Evolutionary conservation across 345 rosid genomes (phyloP).

Genomic region (Chamaenerion angustifolium): DNA sequence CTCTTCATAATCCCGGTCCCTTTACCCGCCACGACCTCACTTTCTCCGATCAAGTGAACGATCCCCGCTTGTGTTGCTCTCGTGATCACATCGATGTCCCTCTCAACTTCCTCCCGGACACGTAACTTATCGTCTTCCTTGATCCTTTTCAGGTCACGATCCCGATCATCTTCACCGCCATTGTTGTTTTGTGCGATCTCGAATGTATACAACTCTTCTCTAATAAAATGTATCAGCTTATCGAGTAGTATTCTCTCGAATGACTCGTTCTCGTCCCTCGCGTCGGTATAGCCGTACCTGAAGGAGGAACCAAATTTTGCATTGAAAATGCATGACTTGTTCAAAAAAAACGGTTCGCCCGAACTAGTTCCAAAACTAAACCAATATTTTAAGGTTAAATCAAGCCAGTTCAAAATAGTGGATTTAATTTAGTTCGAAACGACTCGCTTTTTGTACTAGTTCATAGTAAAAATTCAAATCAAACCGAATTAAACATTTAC

Average conservation of each 20-base stretch:
- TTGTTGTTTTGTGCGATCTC: background rate
- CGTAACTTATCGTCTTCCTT: background rate
- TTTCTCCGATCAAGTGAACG: constrained; percentile 41
- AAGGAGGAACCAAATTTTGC: background rate
- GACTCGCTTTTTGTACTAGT: no score
- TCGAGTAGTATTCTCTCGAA: constrained; percentile 21
- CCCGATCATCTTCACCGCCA: background rate
- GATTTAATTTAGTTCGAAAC: no score
- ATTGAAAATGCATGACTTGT: no score
- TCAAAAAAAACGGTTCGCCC: no score
- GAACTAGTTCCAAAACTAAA: no score
- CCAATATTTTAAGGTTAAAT: no score
- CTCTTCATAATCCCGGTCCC: constrained; percentile 24
- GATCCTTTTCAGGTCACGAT: background rate
- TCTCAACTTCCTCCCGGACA: constrained; percentile 8
- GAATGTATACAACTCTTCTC: constrained; percentile 11
- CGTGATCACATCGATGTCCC: constrained; percentile 22
- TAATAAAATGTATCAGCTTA: constrained; percentile 18
- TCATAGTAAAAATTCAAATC: no score
- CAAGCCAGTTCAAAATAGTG: no score
- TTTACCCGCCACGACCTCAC: constrained; percentile 21
- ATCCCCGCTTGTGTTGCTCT: constrained; percentile 23
- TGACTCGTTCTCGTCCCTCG: constrained; percentile 13
- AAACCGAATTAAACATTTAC: no score
- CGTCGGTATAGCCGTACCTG: constrained; percentile 28